Percentiles rank a stretch among this genome's conserved stretches.
phyloP scores from a whole-genome alignment of 768 basidiomycete genomes.

The Serendipita sp. region DNA sequence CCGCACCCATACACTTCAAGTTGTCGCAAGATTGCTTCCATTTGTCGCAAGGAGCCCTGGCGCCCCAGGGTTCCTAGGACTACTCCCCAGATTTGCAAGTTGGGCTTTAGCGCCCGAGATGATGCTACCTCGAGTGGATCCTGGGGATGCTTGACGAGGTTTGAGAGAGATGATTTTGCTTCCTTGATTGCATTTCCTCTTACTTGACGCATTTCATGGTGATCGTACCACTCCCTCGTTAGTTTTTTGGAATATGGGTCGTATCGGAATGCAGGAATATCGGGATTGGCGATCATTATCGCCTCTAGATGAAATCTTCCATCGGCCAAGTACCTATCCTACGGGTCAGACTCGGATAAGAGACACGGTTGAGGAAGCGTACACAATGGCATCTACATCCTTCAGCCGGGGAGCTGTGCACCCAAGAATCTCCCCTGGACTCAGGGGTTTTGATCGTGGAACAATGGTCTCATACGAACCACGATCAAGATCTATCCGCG shows the following conservation, averaged over 20 bases:
- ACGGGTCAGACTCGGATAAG: not conserved
- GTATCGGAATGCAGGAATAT: constrained; percentile 88
- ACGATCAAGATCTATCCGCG: constrained; percentile 24
- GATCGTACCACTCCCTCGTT: constrained; percentile 81
- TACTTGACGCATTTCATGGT: constrained; percentile 64
- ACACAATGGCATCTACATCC: constrained; percentile 85
- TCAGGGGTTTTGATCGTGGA: constrained; percentile 79
- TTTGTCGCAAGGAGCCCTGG: constrained; percentile 81
- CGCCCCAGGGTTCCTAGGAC: constrained; percentile 87
- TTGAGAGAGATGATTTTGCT: constrained; percentile 29
- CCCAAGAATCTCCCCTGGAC: constrained; percentile 91
- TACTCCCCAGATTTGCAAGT: constrained; percentile 57
- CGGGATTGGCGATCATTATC: constrained; percentile 98
- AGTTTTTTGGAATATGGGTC: constrained; percentile 97
- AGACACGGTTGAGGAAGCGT: constrained; percentile 16
- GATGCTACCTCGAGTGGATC: not conserved
- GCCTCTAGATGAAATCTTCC: constrained; percentile 97
- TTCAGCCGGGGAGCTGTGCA: constrained; percentile 80
- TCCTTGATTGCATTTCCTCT: constrained; percentile 58
- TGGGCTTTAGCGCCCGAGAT: too few species aligned
- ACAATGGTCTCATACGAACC: constrained; percentile 61
- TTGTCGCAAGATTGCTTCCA: constrained; percentile 35
- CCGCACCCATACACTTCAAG: not conserved
- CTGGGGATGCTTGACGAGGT: not conserved
- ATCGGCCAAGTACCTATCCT: constrained; percentile 81